Evolutionary conservation across 495 filamentous ascomycete species (phyloP), one percentile per base, ranked within the genome.

Genomic region (Hypoxylon trugodes): DNA sequence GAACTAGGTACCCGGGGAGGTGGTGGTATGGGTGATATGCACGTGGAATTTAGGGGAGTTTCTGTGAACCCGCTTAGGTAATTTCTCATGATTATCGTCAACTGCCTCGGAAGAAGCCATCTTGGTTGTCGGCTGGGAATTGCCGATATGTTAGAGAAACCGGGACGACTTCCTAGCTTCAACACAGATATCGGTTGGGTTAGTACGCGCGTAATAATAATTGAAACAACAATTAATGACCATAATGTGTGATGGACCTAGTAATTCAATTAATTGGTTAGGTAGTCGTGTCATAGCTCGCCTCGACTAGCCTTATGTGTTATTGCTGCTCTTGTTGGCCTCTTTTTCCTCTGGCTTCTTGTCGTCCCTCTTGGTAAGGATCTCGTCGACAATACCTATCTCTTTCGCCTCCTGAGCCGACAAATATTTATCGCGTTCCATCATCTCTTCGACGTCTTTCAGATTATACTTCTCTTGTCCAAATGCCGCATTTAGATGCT

Each of bases 361-460:
- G 18, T 75, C 49, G 32, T 73, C 70, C 47, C 70, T 70, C 42
- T 53, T 66, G 13, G 70, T 83, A 52, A 98, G 69, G 49, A 98
- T 92, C 75, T 93, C 85, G 80, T 98, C 95, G 24, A 98, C 84
- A 67, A 98, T 88, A 0, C 95, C 95, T 75, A 96, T 81, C 18
- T 95, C 90, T 72, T 91, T 78, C 12, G 95, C 94, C 76, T 97
- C 94, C 35, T 89, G 72, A 2, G 93, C 93, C 47, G 89, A 87
- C 85, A 98, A 86, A 67, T 97, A 97, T 65, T 93, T 92, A 76
- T 98, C 95, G 50, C 95, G 77, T 81, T 98, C 95, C 92, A 98
- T 96, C 70, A 97, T 77, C 76, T 85, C 90, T 82, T 96, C 95
- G 72, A 97, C 87, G 49, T 94, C 91, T 50, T 91, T 86, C 56